These are phyloP conservation scores for Dactylella cylindrospora DNA, from an alignment of 2,329 filamentous ascomycete species.

Conservation along the genomic window DNA sequence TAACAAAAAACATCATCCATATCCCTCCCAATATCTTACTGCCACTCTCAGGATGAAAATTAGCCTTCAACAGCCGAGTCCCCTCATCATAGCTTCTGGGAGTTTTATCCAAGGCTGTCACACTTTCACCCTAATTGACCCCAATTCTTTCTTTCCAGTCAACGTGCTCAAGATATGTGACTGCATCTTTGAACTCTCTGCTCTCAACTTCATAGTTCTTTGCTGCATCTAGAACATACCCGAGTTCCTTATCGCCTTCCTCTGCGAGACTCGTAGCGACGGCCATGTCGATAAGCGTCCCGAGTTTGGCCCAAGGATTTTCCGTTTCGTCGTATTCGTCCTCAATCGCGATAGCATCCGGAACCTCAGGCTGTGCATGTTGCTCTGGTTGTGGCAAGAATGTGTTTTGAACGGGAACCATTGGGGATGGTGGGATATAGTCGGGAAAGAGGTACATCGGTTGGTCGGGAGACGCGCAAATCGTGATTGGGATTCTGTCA, in stretches of 20 bases:
- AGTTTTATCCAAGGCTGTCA: too few relatives aligned
- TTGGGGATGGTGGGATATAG: background rate
- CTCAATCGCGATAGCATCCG: background rate
- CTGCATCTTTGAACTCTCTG: constrained; percentile 3
- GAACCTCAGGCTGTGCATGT: background rate
- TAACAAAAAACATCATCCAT: too few relatives aligned
- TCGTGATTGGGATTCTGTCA: background rate
- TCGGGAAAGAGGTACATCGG: constrained; percentile 14
- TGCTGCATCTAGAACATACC: background rate
- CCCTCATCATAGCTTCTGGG: too few relatives aligned
- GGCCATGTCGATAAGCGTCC: constrained; percentile 20
- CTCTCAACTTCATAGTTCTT: background rate
- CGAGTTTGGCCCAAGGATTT: constrained; percentile 4
- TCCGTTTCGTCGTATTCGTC: background rate
- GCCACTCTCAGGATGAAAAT: too few relatives aligned
- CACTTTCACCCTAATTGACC: too few relatives aligned
- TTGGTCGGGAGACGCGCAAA: background rate
- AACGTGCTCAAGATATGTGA: background rate
- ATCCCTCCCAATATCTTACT: too few relatives aligned
- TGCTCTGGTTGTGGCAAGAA: too few relatives aligned
- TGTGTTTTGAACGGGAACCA: background rate
- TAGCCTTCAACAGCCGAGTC: too few relatives aligned
- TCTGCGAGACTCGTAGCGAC: constrained; percentile 3
- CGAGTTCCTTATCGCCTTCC: background rate
- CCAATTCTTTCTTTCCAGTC: background rate